Evolutionary conservation across 2,329 filamentous ascomycete genomes (phyloP), one percentile per base, ranked within the genome.

Genomic region (Cladosporium sp.): DNA sequence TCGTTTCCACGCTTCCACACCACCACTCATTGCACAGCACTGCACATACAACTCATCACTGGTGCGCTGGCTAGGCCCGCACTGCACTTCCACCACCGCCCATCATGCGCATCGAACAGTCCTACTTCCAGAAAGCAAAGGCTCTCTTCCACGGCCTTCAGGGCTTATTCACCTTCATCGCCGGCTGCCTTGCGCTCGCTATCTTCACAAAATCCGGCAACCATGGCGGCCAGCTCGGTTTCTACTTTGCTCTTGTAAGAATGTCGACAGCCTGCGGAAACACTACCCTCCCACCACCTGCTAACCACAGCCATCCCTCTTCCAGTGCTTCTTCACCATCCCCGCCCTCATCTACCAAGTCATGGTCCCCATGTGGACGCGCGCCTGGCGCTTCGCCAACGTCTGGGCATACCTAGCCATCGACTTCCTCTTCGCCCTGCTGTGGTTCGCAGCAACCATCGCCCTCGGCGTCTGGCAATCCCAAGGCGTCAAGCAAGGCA

Each of bases 381-480:
- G 80, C 54, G 76, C 79, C 20, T 72, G 72, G 56, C 72, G 74
- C 45, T 80, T 83, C 59, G 76, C 77, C 50, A 82, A 81, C 57
- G 75, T 78, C 32, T 82, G 82, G 59, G 79, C 78, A 46, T 81
- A 82, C 60, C 75, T 77, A 7, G 67, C 70, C 2, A 62, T 83
- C 50, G 80, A 84, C 57, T 63, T 71, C 12, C 58, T 82, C 19
- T 80, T 74, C 59, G 64, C 72, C 4, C 61, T 83, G 8, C 62
- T 83, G 33, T 84, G 80, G 80, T 78, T 83, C 59, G 71, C 72
- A 4, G 79, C 79, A 4, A 80, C 79, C 69, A 69, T 79, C 12
- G 70, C 74, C 33, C 70, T 82, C 4, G 78, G 78, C 12, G 70
- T 73, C 12, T 84, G 79, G 66, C 78, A 82, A 22, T 68, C 71